phyloP scores from a whole-genome alignment of 2,329 filamentous ascomycete genomes.

The Lasiodiplodia sp. region DNA sequence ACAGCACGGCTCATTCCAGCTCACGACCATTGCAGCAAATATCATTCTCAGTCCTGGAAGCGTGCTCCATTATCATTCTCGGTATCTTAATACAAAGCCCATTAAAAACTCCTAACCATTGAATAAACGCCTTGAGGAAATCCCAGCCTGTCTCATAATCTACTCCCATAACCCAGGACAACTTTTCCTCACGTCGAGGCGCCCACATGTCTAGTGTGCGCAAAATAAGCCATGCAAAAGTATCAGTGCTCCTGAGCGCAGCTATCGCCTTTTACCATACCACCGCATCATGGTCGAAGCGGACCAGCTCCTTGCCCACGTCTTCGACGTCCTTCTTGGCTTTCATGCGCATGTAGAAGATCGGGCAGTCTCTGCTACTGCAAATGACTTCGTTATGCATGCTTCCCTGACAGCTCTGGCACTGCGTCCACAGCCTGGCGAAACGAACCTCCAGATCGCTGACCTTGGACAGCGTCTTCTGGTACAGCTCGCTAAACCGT shows the following conservation, averaged over 20 bases:
- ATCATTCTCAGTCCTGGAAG: neutral
- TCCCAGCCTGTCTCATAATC: neutral
- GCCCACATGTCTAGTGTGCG: neutral
- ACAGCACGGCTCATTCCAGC: neutral
- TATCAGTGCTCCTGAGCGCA: neutral
- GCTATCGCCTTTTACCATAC: conserved; percentile 59
- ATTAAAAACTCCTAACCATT: neutral
- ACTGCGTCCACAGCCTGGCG: conserved; percentile 94
- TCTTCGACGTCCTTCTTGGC: conserved; percentile 99
- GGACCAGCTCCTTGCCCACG: conserved; percentile 83
- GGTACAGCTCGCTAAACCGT: conserved; percentile 90
- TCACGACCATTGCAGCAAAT: neutral
- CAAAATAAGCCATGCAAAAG: neutral
- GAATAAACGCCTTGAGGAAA: conserved; percentile 2
- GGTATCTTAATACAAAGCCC: conserved; percentile 13
- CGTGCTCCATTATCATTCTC: neutral
- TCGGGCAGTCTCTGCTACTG: conserved; percentile 93
- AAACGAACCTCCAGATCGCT: conserved; percentile 94
- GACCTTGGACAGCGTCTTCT: conserved; percentile 85
- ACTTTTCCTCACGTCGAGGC: conserved; percentile 10
- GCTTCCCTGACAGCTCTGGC: conserved; percentile 95
- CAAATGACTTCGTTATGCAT: conserved; percentile 99
- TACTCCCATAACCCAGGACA: conserved; percentile 2
- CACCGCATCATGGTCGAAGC: conserved; percentile 87
- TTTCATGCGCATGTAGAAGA: conserved; percentile 99